phyloP scores from a whole-genome alignment of 2,329 filamentous ascomycete species.

The Periconia digitata region DNA sequence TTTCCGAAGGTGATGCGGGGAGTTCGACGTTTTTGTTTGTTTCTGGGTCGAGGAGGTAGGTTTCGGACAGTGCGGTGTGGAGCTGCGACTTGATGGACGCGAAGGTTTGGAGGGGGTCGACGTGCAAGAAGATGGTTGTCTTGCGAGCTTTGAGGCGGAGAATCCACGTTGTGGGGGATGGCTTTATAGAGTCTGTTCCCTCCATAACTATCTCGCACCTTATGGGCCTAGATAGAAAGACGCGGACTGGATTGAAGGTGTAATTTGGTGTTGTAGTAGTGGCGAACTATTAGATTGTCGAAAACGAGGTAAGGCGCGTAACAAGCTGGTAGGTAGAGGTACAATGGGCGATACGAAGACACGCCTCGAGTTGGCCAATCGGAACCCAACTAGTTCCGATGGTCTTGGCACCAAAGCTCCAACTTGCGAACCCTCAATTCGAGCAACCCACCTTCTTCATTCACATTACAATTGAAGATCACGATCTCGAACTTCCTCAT shows the following conservation, averaged over 20 bases:
- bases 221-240: not conserved
- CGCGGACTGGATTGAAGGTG: not conserved
- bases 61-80: constrained; percentile 45
- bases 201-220: no score
- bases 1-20: constrained; percentile 41
- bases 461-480: not conserved
- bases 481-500: not conserved
- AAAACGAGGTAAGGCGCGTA: not conserved
- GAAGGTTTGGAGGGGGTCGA: constrained; percentile 47
- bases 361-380: constrained; percentile 1
- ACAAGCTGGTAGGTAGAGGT: not conserved
- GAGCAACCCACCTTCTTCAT: not conserved
- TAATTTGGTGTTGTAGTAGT: no score
- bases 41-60: constrained; percentile 33
- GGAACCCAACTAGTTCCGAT: constrained; percentile 4
- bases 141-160: constrained; percentile 51
- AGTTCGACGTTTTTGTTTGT: constrained; percentile 39
- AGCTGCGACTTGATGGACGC: constrained; percentile 45
- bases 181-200: constrained; percentile 19
- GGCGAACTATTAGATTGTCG: no score
- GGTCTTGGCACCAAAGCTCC: constrained; percentile 23
- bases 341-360: no score
- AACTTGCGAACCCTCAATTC: not conserved
- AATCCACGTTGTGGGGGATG: constrained; percentile 40
- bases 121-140: constrained; percentile 51